These are phyloP conservation scores for Cryphonectria parasitica DNA, from an alignment of 2,329 filamentous ascomycete species.

Conservation along the genomic window DNA sequence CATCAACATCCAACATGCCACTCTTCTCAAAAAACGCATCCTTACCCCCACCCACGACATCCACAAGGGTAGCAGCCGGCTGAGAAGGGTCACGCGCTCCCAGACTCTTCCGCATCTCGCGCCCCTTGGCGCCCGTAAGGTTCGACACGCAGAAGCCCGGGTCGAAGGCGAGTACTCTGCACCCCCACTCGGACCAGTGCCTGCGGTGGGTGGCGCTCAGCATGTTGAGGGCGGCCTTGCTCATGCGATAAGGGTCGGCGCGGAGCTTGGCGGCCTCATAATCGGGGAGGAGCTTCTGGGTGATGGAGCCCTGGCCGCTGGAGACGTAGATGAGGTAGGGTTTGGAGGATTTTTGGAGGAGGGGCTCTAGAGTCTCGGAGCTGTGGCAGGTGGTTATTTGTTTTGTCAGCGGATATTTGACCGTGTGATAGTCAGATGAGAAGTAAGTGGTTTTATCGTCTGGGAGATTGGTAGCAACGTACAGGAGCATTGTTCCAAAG, in stretches of 20 bases:
- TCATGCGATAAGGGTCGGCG: constrained; percentile 40
- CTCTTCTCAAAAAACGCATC: constrained; percentile 35
- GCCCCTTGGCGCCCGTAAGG: constrained; percentile 37
- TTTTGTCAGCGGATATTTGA: neutral
- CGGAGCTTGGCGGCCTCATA: constrained; percentile 26
- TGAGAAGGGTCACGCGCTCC: constrained; percentile 37
- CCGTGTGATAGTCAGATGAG: neutral
- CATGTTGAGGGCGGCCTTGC: constrained; percentile 46
- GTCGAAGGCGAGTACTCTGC: constrained; percentile 40
- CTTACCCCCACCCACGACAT: constrained; percentile 36
- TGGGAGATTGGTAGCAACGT: neutral
- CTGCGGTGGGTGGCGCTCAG: constrained; percentile 37
- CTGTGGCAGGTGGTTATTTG: neutral
- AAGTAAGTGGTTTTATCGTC: neutral
- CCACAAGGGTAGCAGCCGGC: constrained; percentile 34
- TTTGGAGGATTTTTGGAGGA: constrained; percentile 37
- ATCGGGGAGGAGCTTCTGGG: constrained; percentile 33
- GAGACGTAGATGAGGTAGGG: constrained; percentile 42
- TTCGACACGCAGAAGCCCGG: constrained; percentile 42
- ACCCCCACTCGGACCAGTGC: constrained; percentile 37
- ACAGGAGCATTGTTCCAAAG: constrained; percentile 13
- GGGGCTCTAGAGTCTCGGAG: constrained; percentile 36
- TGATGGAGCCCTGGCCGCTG: constrained; percentile 39
- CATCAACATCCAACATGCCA: constrained; percentile 7
- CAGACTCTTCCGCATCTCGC: constrained; percentile 32